A percentile compares a stretch with the other conserved stretches of the same genome.
Conservation (phyloP, 495 filamentous ascomycete genomes). For the Schizothecium vesticola region DNA sequence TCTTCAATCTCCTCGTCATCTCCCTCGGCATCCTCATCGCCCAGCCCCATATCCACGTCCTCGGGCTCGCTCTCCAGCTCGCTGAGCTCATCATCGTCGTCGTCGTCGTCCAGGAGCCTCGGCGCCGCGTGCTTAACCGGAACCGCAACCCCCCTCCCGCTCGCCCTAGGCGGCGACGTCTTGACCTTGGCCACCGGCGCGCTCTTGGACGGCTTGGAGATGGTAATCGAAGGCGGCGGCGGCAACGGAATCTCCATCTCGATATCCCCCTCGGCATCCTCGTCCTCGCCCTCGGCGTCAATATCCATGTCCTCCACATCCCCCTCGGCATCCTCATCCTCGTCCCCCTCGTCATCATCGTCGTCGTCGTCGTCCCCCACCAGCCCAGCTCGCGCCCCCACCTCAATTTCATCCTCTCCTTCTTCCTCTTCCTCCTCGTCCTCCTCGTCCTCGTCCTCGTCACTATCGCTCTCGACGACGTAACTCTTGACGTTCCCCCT, state of each 20-base stretch:
- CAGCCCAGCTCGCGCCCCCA: slow-evolving; percentile 34
- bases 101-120: slow-evolving; percentile 39
- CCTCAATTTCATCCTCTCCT: slow-evolving; percentile 37
- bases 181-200: slow-evolving; percentile 17
- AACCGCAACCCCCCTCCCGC: slow-evolving; percentile 10
- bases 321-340: slow-evolving; percentile 33
- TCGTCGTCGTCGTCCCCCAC: slow-evolving; percentile 23
- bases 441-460: slow-evolving; percentile 44
- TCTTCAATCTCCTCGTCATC: slow-evolving; percentile 48
- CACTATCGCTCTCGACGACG: slow-evolving; percentile 56
- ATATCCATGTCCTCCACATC: slow-evolving; percentile 46
- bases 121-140: slow-evolving; percentile 9
- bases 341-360: slow-evolving; percentile 22
- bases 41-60: slow-evolving; percentile 41
- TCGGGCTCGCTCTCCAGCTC: slow-evolving; percentile 45
- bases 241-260: slow-evolving; percentile 39
- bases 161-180: neutral
- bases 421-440: slow-evolving; percentile 43
- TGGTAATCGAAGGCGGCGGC: slow-evolving; percentile 37
- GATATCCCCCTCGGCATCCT: slow-evolving; percentile 45
- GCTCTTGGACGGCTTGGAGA: slow-evolving; percentile 23
- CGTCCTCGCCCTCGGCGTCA: slow-evolving; percentile 43
- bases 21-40: slow-evolving; percentile 48
- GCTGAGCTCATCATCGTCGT: slow-evolving; percentile 44
- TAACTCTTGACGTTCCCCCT: slow-evolving; percentile 60